A percentile compares a stretch with the other conserved stretches of the same genome.
These are phyloP conservation scores for Hortiboletus flavorubellus DNA, from an alignment of 768 basidiomycete species.

Conservation along the genomic window DNA sequence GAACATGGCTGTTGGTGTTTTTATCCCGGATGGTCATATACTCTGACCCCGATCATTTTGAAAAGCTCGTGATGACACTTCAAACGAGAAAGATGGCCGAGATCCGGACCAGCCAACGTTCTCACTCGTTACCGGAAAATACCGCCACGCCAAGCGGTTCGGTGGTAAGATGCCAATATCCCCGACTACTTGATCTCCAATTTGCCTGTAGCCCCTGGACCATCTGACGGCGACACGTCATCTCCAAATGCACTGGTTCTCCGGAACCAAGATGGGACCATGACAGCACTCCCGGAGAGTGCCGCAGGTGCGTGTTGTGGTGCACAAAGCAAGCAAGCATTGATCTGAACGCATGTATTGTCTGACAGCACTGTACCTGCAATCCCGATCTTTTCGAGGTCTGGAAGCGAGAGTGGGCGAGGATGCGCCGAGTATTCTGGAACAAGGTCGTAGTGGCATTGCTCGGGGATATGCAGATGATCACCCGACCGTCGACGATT, in stretches of 20 bases:
- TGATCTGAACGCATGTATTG: constrained; percentile 6
- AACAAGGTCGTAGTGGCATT: constrained; percentile 88
- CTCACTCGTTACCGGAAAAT: constrained; percentile 83
- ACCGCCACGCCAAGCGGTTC: constrained; percentile 73
- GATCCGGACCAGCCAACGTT: constrained; percentile 78
- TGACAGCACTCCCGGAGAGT: constrained; percentile 57
- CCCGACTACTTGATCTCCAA: not conserved
- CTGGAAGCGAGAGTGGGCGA: constrained; percentile 74
- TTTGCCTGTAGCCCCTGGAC: constrained; percentile 7
- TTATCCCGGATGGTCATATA: not conserved
- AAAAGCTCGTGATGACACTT: constrained; percentile 4
- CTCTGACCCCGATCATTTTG: not conserved
- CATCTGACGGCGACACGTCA: constrained; percentile 16
- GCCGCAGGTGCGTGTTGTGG: constrained; percentile 57
- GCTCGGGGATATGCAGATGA: constrained; percentile 80
- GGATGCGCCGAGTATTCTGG: constrained; percentile 75
- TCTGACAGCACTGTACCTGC: constrained; percentile 62
- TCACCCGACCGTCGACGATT: constrained; percentile 8
- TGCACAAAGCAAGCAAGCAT: constrained; percentile 1
- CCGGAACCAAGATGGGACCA: constrained; percentile 59
- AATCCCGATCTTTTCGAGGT: constrained; percentile 72
- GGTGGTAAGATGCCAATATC: constrained; percentile 32
- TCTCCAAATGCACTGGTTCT: constrained; percentile 47
- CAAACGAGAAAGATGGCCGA: constrained; percentile 35
- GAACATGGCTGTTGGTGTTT: constrained; percentile 26